Base-by-base conservation (phyloP, 2,329 filamentous ascomycete species). In the Alternaria gaisen region DNA sequence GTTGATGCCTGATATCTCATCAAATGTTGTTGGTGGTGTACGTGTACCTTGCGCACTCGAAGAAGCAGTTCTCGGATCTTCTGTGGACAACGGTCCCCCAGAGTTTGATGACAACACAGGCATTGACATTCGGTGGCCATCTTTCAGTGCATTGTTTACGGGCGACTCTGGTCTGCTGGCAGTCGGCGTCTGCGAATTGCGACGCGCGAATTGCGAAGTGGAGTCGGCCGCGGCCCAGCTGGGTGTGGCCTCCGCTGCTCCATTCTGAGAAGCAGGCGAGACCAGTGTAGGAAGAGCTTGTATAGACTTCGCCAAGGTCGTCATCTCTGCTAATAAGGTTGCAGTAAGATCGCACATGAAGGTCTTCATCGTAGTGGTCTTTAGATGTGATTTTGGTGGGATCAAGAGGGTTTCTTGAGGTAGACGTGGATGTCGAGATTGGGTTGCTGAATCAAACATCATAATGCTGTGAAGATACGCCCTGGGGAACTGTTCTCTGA, bases 61-160 rank as follows among this genome's bases (percentile, higher is more conserved):
- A 46, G 72, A 75, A 40, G 69, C 58, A 41, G 71, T 60, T 56
- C 72, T 69, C 12, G 72, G 61, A 48, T 75, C 72, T 20, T 77
- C 76, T 18, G 60, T 58, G 4, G 65, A 61, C 22, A 73, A 46
- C 4, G 71, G 61, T 12, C 61, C 63, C 48, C 72, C 71, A 3
- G 74, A 67, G 12, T 67, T 61, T 7, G 75, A 86, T 79, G 68
- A 86, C 28, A 84, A 83, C 20, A 86, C 85, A 14, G 91, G 92
- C 89, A 94, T 91, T 1, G 92, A 94, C 90, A 94, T 93, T 63
- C 92, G 89, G 60, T 87, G 83, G 44, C 88, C 83, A 51, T 84
- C 82, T 69, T 87, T 88, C 73, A 92, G 90, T 41, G 80, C 73
- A 20, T 79, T 74, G 20, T 73, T 65, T 3, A 67, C 44, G 3